Evolutionary conservation across 1,139 yeast genomes (phyloP), one percentile per base, ranked within the genome.

Genomic region (Suhomyces terraborum): DNA sequence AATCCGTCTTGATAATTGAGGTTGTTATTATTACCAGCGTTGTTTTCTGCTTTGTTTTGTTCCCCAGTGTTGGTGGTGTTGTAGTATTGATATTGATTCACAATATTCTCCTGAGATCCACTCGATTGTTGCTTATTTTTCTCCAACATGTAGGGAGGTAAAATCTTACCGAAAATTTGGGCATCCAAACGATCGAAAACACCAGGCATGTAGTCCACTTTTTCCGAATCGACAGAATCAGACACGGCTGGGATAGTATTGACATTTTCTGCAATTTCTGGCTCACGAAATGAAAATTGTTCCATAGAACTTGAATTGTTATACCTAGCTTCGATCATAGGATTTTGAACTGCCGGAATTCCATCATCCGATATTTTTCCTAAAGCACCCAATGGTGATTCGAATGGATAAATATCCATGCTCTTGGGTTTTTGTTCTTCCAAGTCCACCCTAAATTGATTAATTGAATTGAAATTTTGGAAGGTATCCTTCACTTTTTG

Each of bases 141-240:
- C 44, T 73, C 75, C 45, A 79, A 61, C 94, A 86, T 86, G 55
- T 86, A 87, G 1, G 95, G 94, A 4, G 96, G 96, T 40, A 88
- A 60, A 52, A 84, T 82, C 38, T 86, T 69, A 1, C 96, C 96
- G 66, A 88, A 88, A 10, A 88, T 75, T 56, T 87, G 93, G 46
- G 88, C 79, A 59, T 88, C 96, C 35, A 88, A 66, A 51, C 83
- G 84, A 59, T 88, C 96, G 72, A 88, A 83, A 14, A 85, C 83
- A 4, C 95, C 94, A 1, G 93, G 88, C 45, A 84, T 73, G 54
- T 86, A 86, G 16, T 56, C 59, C 13, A 54, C 54, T 7, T 38
- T 35, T 6, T 41, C 45, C 8, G 41, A 38, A 7, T 19, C 35
- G 14, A 22, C 40, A 12, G 42, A 38, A 7, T 40, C 46, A 10